Evolutionary conservation across 805 yeast species (phyloP), one percentile per base, ranked within the genome.

Genomic region (Debaryomyces tyrocola): DNA sequence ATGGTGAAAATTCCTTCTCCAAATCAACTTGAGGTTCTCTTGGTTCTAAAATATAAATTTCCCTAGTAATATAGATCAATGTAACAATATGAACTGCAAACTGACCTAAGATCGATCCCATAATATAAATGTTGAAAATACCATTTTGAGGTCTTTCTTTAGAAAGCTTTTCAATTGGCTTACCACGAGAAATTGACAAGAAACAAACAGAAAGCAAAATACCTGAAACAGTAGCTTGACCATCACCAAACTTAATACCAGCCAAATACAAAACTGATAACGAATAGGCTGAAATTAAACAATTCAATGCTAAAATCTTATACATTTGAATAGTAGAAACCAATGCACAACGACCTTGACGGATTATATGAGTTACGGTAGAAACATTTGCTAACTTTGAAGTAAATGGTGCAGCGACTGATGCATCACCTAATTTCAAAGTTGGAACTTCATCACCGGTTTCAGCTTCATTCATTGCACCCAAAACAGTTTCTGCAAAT

Each of bases 261-360:
- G 98, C 97, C 59, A 94, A 77, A 67, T 88, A 94, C 63, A 94
- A 80, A 34, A 94, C 97, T 37, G 96, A 88, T 59, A 92, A 77
- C 2, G 98, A 90, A 67, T 94, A 94, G 28, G 99, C 99, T 55
- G 96, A 85, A 69, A 94, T 90, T 75, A 94, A 78, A 80, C 98
- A 94, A 69, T 94, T 94, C 73, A 94, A 79, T 0, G 99, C 99
- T 64, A 94, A 75, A 61, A 94, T 94, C 75, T 94, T 94, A 80
- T 94, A 94, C 99, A 94, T 94, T 74, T 94, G 99, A 63, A 94
- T 91, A 7, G 99, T 94, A 14, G 97, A 89, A 38, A 94, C 97
- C 55, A 94, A 77, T 6, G 99, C 96, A 76, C 96, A 89, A 71
- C 99, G 90, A 54, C 99, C 99, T 76, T 94, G 97, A 70, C 99